Evolutionary conservation across 2,329 filamentous ascomycete genomes (phyloP).

Genomic region (Microdochium paspali): DNA sequence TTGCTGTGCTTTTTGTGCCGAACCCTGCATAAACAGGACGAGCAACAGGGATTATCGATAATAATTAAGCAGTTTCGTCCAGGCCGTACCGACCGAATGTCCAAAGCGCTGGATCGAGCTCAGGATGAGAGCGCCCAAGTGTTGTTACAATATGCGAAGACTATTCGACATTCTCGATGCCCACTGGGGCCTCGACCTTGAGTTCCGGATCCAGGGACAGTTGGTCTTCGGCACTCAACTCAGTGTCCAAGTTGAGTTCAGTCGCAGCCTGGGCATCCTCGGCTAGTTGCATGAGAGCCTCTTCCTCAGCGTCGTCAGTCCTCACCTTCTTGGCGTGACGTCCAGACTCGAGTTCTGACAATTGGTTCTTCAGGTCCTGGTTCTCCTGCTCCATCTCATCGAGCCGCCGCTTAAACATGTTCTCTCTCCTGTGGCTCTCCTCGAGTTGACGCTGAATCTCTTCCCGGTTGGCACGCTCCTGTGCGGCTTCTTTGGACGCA

Average conservation of each 20-base stretch:
- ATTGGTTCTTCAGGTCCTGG: constrained; percentile 17
- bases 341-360: constrained; percentile 14
- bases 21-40: no score
- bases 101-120: no score
- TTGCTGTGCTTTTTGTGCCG: no score
- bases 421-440: constrained; percentile 68
- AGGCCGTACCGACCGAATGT: no score
- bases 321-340: constrained; percentile 15
- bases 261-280: neutral
- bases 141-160: no score
- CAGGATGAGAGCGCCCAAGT: no score
- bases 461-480: constrained; percentile 47
- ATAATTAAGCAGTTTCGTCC: no score
- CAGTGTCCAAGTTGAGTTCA: neutral
- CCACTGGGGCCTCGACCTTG: neutral
- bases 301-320: constrained; percentile 9
- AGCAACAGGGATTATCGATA: no score
- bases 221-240: neutral
- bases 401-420: constrained; percentile 72
- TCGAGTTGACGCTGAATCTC: constrained; percentile 51
- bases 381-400: constrained; percentile 62
- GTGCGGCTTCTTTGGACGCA: constrained; percentile 42
- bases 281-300: neutral
- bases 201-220: neutral
- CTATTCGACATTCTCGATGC: neutral